phyloP scores from a whole-genome alignment of 2,329 filamentous ascomycete genomes.

The Fusarium coicis region DNA sequence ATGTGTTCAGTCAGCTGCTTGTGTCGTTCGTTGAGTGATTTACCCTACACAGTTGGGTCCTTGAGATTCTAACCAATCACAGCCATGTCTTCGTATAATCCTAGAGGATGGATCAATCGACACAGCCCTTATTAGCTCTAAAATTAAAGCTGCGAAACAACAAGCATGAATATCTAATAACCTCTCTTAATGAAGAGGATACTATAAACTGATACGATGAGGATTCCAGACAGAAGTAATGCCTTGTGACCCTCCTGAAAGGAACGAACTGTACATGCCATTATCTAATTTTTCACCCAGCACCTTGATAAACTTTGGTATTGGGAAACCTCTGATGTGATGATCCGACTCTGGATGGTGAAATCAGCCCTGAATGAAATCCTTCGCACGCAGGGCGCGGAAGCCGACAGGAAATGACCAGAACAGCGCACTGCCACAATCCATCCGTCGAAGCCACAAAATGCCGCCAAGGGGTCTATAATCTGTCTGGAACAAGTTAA shows the following conservation, averaged over 20 bases:
- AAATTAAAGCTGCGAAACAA: too few species aligned
- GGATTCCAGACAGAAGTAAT: fast-evolving
- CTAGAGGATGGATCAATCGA: background rate
- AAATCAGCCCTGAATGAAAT: background rate
- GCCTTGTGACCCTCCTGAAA: fast-evolving
- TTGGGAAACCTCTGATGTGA: background rate
- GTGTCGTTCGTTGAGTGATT: fast-evolving
- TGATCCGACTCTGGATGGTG: fast-evolving
- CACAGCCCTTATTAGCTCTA: background rate
- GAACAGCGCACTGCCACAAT: background rate
- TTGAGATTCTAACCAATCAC: fast-evolving
- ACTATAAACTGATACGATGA: fast-evolving
- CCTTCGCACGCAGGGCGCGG: background rate
- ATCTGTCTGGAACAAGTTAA: background rate
- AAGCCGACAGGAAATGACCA: background rate
- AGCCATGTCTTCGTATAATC: fast-evolving
- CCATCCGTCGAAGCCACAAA: background rate
- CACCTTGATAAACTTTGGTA: fast-evolving
- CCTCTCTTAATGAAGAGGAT: fast-evolving
- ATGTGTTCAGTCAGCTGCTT: fast-evolving
- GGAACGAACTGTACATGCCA: fast-evolving
- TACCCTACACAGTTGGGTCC: fast-evolving
- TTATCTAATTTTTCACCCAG: fast-evolving
- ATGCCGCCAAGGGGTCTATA: background rate
- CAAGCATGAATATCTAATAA: background rate